These are phyloP conservation scores for Zopfochytrium polystomum DNA, from an alignment of 371 early-diverging fungal species.

Conservation along the genomic window DNA sequence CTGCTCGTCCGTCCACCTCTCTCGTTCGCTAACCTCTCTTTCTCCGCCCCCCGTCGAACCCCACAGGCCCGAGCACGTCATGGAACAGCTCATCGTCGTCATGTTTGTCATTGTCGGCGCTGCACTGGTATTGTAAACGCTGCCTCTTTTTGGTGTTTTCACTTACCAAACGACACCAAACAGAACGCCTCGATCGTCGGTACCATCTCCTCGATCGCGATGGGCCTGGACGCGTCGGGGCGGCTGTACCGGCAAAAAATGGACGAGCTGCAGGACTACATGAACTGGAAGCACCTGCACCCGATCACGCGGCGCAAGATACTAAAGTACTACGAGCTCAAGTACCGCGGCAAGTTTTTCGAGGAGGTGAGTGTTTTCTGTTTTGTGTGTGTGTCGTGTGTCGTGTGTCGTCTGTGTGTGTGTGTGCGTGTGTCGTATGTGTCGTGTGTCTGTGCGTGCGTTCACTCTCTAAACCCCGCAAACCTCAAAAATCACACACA, in stretches of 20 bases:
- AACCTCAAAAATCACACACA: conserved; percentile 17
- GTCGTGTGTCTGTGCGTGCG: too few relatives aligned
- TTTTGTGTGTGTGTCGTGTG: too few relatives aligned
- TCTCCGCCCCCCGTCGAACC: background rate
- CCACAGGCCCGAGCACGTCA: too few relatives aligned
- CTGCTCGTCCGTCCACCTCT: background rate
- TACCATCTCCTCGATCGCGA: conserved; percentile 33
- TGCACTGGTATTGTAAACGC: too few relatives aligned
- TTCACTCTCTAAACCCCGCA: conserved; percentile 27
- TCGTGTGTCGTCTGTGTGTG: background rate
- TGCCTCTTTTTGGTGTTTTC: too few relatives aligned
- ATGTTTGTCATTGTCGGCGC: conserved; percentile 29
- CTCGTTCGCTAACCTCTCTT: background rate
- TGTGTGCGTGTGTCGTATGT: conserved; percentile 23
- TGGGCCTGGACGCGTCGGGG: conserved; percentile 39
- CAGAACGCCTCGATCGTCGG: conserved; percentile 36
- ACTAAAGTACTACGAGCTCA: conserved; percentile 36
- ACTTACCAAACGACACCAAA: too few relatives aligned
- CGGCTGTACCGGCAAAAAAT: conserved; percentile 40
- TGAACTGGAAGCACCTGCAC: conserved; percentile 31
- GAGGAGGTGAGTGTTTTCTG: conserved; percentile 32
- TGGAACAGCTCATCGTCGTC: conserved; percentile 30
- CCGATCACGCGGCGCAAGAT: conserved; percentile 24
- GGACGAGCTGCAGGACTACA: conserved; percentile 44
- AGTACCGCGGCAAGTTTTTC: conserved; percentile 41